Base-by-base conservation (phyloP, 352 stramenopile species). In the Phytophthora pluvialis region DNA sequence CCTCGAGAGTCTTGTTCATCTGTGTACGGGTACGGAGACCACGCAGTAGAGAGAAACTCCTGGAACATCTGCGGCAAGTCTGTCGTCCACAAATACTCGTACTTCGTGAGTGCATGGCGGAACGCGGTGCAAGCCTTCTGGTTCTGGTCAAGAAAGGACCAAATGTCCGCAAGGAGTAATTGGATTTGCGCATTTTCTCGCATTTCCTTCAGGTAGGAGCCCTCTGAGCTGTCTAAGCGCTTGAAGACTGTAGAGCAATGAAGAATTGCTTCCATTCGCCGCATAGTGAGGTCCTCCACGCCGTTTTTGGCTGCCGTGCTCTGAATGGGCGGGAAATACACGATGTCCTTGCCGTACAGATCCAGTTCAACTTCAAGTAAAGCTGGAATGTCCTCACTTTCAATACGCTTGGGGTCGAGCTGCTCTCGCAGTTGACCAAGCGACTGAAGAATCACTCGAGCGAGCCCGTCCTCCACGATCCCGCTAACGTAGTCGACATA, bases 401-500 rank as follows among this genome's bases (percentile, higher is more conserved):
- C 78, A 36, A 97, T 93, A 13, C 87, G 83, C 13, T 81, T 82
- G 0, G 87, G 80, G 65, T 97, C 89, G 21, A 97, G 72, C 35
- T 98, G 87, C 49, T 95, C 80, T 45, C 90, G 78, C 13, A 98
- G 63, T 18, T 81, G 77, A 0, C 49, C 67, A 16, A 97, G 70
- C 5, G 89, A 94, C 38, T 85, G 77, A 15, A 95, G 29, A 52
- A 96, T 77, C 11, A 94, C 86, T 45, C 79, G 79, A 6, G 75
- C 79, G 13, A 97, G 72, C 0, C 90, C 90, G 36, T 92, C 85
- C 53, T 97, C 89, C 16, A 98, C 90, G 40, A 97, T 92, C 3
- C 80, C 89, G 60, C 95, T 98, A 13, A 97, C 75, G 38, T 96
- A 98, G 39, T 97, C 92, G 4, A 97, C 90, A 57, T 97, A 98